Conservation (phyloP, 352 stramenopile genomes). For the Phytophthora ohioensis region DNA sequence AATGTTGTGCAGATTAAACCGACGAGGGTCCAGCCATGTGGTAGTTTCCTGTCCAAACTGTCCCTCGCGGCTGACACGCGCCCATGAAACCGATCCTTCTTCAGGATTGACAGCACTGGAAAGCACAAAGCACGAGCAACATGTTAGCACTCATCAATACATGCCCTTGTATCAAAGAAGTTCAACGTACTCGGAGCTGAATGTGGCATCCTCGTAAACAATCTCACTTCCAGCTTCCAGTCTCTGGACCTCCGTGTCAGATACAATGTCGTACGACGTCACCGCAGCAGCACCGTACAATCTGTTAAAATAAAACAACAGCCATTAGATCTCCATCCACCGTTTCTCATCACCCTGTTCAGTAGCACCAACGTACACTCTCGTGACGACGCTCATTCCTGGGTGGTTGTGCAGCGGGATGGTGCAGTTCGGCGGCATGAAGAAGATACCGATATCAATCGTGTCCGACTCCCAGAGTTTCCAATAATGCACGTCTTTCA, state of each 20-base stretch:
- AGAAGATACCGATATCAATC: slow-evolving; percentile 89
- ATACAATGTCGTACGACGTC: slow-evolving; percentile 78
- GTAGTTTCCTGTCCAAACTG: slow-evolving; percentile 67
- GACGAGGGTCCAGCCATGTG: slow-evolving; percentile 83
- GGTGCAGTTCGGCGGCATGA: slow-evolving; percentile 78
- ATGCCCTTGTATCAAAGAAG: background rate
- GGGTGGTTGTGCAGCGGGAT: slow-evolving; percentile 88
- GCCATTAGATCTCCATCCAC: slow-evolving; percentile 6
- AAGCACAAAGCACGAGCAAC: slow-evolving; percentile 2
- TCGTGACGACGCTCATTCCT: slow-evolving; percentile 85
- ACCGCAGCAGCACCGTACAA: slow-evolving; percentile 80
- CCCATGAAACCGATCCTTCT: slow-evolving; percentile 63
- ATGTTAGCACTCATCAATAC: slow-evolving; percentile 5
- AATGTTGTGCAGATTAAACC: slow-evolving; percentile 87
- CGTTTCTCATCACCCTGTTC: background rate
- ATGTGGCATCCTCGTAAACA: slow-evolving; percentile 35
- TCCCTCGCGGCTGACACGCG: slow-evolving; percentile 65
- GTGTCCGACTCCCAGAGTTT: slow-evolving; percentile 88
- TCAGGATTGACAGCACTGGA: slow-evolving; percentile 48
- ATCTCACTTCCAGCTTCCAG: slow-evolving; percentile 43
- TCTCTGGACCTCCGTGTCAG: slow-evolving; percentile 46
- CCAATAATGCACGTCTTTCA: slow-evolving; percentile 87
- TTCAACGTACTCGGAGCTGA: slow-evolving; percentile 45
- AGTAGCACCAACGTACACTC: slow-evolving; percentile 60
- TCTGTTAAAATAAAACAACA: slow-evolving; percentile 41